Evolutionary conservation across 345 rosid species (phyloP), one percentile per base, ranked within the genome.

Genomic region (Gossypium australe): DNA sequence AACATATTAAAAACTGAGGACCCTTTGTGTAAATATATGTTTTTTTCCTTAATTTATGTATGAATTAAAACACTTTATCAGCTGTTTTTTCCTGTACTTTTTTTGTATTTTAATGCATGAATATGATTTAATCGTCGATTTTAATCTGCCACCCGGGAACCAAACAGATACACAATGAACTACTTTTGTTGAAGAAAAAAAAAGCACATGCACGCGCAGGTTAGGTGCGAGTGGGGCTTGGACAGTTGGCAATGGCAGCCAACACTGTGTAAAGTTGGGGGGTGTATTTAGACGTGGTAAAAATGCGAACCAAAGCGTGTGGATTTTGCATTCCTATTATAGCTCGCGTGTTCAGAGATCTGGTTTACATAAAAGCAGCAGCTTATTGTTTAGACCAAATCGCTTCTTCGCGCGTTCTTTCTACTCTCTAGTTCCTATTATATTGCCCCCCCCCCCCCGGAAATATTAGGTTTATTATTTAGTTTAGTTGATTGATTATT

Each of bases 271-370:
- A 61, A 61, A 53, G 60, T 7, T 41, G 25, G 61, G 25, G 53
- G 53, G 25, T 56, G 7, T 18, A n/a, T 25, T 27, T 13, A 7
- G 61, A 3, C 47, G 34, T 9, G 9, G 60, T 47, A 55, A 41
- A 64, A 56, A 57, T 7, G 60, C 75, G 75, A 78, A 71, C 85
- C 85, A 89, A 82, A 85, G 85, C 87, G 90, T 86, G 90, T 80
- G 82, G 51, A 48, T 47, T 75, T 78, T 25, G 78, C 79, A 14
- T 58, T 75, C 49, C 76, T 22, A 63, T 71, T 70, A 64, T 38
- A 11, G 7, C 81, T 56, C 67, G 29, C 29, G 61, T 57, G 61
- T 57, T 56, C 60, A 9, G 27, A 20, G 60, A 56, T 56, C 27
- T 56, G 60, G 60, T 56, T 20, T 56, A 18, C 13, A 57, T 57